These are phyloP conservation scores for Aspergillus melleus DNA, from an alignment of 2,329 filamentous ascomycete genomes.

Conservation along the genomic window DNA sequence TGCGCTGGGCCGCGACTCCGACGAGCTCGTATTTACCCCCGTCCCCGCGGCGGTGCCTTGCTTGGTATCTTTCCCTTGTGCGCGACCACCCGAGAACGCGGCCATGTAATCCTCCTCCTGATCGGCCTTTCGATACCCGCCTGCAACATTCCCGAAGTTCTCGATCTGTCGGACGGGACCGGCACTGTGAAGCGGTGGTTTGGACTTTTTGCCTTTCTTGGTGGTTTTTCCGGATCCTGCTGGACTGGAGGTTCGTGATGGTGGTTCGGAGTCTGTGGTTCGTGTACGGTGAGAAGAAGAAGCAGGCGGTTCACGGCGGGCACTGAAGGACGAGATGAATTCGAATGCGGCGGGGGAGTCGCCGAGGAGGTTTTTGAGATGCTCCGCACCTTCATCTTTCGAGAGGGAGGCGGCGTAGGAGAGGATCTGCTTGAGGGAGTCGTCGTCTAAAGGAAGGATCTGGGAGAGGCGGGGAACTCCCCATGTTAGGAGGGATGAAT, in stretches of 20 bases:
- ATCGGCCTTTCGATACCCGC: constrained; percentile 74
- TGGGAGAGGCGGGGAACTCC: constrained; percentile 71
- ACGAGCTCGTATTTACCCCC: neutral
- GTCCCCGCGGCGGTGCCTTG: constrained; percentile 19
- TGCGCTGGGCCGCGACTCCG: neutral
- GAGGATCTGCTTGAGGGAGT: constrained; percentile 79
- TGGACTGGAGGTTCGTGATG: neutral
- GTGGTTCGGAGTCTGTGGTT: neutral
- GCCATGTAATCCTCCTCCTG: constrained; percentile 72
- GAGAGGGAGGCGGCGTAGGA: constrained; percentile 77
- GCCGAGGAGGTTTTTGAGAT: constrained; percentile 85
- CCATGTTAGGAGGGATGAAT: constrained; percentile 49
- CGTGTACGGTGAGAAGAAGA: neutral
- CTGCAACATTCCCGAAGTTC: constrained; percentile 63
- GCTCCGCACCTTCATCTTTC: constrained; percentile 74
- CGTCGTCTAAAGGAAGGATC: constrained; percentile 80
- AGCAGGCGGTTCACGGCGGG: constrained; percentile 47
- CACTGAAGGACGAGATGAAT: constrained; percentile 75
- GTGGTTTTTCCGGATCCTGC: neutral
- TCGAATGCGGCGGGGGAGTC: constrained; percentile 74
- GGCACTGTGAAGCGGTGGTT: constrained; percentile 59
- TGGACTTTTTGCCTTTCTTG: constrained; percentile 56
- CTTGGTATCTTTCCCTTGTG: constrained; percentile 43
- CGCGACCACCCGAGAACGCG: constrained; percentile 29
- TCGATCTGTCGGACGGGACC: constrained; percentile 64